Percentiles rank a stretch among this genome's conserved stretches.
phyloP scores from a whole-genome alignment of 2,329 filamentous ascomycete genomes.

The Fusarium sp. region DNA sequence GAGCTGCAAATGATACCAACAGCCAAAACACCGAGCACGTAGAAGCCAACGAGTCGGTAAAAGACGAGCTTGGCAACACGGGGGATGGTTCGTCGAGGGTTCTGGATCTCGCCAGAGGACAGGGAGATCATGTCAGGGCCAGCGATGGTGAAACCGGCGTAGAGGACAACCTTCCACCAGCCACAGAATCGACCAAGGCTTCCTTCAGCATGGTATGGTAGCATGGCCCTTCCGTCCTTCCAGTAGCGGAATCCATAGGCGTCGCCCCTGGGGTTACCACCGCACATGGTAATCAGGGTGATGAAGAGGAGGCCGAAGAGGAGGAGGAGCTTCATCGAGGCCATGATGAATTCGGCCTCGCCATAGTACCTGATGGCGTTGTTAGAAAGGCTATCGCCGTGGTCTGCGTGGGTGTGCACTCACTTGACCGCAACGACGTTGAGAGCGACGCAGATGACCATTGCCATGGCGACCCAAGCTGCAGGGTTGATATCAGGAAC shows the following conservation, averaged over 20 bases:
- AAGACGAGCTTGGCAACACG: slow-evolving; percentile 77
- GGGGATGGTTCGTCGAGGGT: slow-evolving; percentile 71
- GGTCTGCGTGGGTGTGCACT: slow-evolving; percentile 27
- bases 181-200: slow-evolving; percentile 69
- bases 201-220: slow-evolving; percentile 53
- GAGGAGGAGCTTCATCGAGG: slow-evolving; percentile 61
- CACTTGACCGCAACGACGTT: slow-evolving; percentile 58
- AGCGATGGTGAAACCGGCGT: slow-evolving; percentile 73
- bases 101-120: slow-evolving; percentile 66
- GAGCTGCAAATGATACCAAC: slow-evolving; percentile 64
- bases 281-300: slow-evolving; percentile 74
- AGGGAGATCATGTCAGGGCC: slow-evolving; percentile 73
- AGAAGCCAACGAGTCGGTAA: slow-evolving; percentile 75
- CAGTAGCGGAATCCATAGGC: slow-evolving; percentile 72
- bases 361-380: slow-evolving; percentile 48
- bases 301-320: slow-evolving; percentile 65
- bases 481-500: slow-evolving; percentile 54
- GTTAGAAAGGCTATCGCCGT: background rate
- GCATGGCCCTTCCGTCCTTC: slow-evolving; percentile 48
- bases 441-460: slow-evolving; percentile 56
- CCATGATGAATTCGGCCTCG: slow-evolving; percentile 62
- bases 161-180: slow-evolving; percentile 64
- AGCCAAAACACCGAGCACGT: slow-evolving; percentile 70
- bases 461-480: slow-evolving; percentile 59
- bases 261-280: slow-evolving; percentile 70